phyloP scores from a whole-genome alignment of 805 yeast genomes.

The Candida mattraensis region DNA sequence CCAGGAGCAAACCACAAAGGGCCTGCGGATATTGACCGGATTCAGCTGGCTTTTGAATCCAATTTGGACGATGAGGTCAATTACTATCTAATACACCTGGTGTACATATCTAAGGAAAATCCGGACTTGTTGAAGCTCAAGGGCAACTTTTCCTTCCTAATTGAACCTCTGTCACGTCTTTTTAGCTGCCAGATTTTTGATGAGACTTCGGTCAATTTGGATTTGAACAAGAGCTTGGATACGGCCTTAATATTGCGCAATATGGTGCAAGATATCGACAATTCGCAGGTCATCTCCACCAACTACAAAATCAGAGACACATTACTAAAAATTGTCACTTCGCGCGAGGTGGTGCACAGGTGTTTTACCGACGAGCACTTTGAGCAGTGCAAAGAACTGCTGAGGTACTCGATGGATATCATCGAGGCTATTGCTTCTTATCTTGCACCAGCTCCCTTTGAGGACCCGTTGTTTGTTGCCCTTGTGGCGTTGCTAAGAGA shows the following conservation, averaged over 20 bases:
- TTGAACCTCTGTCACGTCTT: constrained; percentile 31
- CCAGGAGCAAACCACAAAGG: constrained; percentile 49
- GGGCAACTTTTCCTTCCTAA: constrained; percentile 39
- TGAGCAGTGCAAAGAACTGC: constrained; percentile 52
- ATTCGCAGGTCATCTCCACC: constrained; percentile 74
- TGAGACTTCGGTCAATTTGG: constrained; percentile 19
- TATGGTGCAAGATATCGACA: constrained; percentile 76
- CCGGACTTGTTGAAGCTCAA: constrained; percentile 43
- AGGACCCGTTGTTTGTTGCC: constrained; percentile 64
- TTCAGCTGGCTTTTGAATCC: constrained; percentile 67
- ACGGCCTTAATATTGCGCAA: constrained; percentile 75
- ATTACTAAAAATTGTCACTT: constrained; percentile 49
- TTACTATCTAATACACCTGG: constrained; percentile 65
- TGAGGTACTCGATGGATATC: constrained; percentile 71
- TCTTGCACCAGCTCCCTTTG: constrained; percentile 68
- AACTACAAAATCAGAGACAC: constrained; percentile 34
- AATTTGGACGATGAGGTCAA: constrained; percentile 66
- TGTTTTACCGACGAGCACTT: constrained; percentile 28
- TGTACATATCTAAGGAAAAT: constrained; percentile 41
- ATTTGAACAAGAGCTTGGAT: constrained; percentile 37
- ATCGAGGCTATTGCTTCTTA: constrained; percentile 84
- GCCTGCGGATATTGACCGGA: constrained; percentile 60
- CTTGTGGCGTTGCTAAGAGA: constrained; percentile 50
- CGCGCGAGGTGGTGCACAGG: constrained; percentile 26
- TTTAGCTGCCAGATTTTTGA: constrained; percentile 22